Base-by-base conservation (phyloP, 495 filamentous ascomycete species). In the Zalerion maritima region DNA sequence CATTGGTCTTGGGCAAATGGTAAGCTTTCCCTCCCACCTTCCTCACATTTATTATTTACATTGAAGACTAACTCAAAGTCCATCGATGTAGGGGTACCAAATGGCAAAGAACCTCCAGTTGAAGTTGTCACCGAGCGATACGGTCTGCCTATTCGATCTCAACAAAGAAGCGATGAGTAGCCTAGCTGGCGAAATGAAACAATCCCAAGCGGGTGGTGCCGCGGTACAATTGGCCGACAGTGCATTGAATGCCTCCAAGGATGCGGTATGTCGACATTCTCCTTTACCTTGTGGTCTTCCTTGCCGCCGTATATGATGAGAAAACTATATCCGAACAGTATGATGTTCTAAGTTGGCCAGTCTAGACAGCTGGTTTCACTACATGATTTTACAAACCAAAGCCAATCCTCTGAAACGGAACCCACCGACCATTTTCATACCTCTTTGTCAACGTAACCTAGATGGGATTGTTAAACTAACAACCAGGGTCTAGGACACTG, bases 101-200 rank as follows among this genome's bases (percentile, higher is more conserved):
- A 91, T 92, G 83, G 83, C 83, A n/a, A 71, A 69, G 47, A 92
- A 89, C 42, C 58, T 92, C 1, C 77, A 81, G 37, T 60, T 72
- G 15, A 87, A 85, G 43, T 70, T 89, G 6, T 61, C 80, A 3
- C 60, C 69, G 2, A 57, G 52, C 13, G 83, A 91, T 47, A 75
- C 62, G 2, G 35, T 92, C 10, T 56, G 71, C 14, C 48, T 92
- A 12, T 78, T 73, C 33, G 83, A 92, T 47, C 72, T 85, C 41
- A 87, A 89, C 40, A 47, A 57, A 14, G 60, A 63, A 23, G 64
- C 71, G 1, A 60, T 64, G 10, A 47, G 64, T 29, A 62, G 57
- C 34, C 78, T 89, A 41, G 60, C 64, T 8, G 42, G 65, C 10
- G 78, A 85, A 45, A 61, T 67, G 31, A 55, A 54, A 23, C 54